Percentiles rank a stretch among this genome's conserved stretches.
These are phyloP conservation scores for Brassica hybrid DNA, from an alignment of 441 rosid genomes.

Conservation along the genomic window DNA sequence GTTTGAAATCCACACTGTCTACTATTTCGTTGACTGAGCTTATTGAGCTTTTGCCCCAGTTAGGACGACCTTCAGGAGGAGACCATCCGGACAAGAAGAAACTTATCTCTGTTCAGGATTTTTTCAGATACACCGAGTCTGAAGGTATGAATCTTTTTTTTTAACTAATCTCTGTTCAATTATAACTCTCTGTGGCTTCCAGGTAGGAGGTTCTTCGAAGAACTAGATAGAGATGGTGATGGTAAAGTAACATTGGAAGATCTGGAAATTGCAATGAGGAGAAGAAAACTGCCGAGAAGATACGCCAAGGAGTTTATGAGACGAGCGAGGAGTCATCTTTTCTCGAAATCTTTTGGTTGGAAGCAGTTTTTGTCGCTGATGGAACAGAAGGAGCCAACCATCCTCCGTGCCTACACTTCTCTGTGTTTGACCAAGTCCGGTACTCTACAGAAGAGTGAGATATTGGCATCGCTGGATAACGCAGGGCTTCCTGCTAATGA, in stretches of 20 bases:
- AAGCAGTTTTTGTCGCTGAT: conserved; percentile 93
- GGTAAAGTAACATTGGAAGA: conserved; percentile 95
- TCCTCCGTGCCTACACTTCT: conserved; percentile 95
- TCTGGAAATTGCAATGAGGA: conserved; percentile 92
- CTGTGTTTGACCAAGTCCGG: conserved; percentile 94
- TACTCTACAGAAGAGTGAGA: conserved; percentile 93
- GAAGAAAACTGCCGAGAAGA: conserved; percentile 80
- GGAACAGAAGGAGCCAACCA: conserved; percentile 98
- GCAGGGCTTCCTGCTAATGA: conserved; percentile 98
- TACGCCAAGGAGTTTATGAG: conserved; percentile 91
- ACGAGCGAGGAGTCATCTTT: conserved; percentile 83
- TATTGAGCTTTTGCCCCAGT: conserved; percentile 81
- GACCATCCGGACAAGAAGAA: conserved; percentile 97
- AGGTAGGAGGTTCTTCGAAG: conserved; percentile 98
- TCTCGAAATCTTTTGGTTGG: conserved; percentile 98
- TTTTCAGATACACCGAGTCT: conserved; percentile 95
- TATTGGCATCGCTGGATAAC: conserved; percentile 82
- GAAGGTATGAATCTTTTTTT: conserved; percentile 68
- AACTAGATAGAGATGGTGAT: conserved; percentile 97
- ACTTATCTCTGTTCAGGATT: conserved; percentile 93
- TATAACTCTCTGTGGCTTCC: conserved; percentile 33
- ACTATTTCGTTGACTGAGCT: conserved; percentile 83
- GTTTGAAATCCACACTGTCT: conserved; percentile 79
- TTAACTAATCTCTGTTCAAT: not conserved
- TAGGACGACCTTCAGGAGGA: conserved; percentile 73